These are phyloP conservation scores for Populus simonii DNA, from an alignment of 345 rosid genomes.

Conservation along the genomic window DNA sequence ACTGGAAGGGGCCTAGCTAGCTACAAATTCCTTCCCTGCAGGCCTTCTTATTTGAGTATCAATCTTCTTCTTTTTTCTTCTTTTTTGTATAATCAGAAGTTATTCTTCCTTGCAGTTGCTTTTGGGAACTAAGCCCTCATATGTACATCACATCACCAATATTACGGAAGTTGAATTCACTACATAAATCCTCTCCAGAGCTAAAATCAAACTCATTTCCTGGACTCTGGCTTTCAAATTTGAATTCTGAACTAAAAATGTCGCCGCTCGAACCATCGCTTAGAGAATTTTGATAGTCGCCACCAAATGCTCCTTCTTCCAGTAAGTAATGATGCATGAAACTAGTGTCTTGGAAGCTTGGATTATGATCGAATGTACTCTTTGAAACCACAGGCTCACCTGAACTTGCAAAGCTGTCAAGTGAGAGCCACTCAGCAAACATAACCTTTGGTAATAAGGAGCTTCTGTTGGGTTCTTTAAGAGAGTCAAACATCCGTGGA, in stretches of 20 bases:
- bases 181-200: conserved; percentile 34
- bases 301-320: conserved; percentile 28
- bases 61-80: not conserved
- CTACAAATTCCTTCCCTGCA: not conserved
- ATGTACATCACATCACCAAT: conserved; percentile 38
- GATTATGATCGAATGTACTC: conserved; percentile 3
- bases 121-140: conserved; percentile 20
- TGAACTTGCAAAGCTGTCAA: conserved; percentile 17
- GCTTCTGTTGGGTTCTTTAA: conserved; percentile 10
- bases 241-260: conserved; percentile 42
- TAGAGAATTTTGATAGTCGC: conserved; percentile 25
- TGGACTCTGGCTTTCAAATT: conserved; percentile 44
- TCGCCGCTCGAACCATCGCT: conserved; percentile 34
- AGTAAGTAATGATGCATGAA: conserved; percentile 13
- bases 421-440: conserved; percentile 72
- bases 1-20: not conserved
- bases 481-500: conserved; percentile 18
- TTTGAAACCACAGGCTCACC: not conserved
- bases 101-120: conserved; percentile 22
- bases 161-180: conserved; percentile 37
- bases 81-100: conserved; percentile 18
- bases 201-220: conserved; percentile 43
- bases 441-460: conserved; percentile 49
- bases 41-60: not conserved
- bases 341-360: conserved; percentile 26